Base-by-base conservation (phyloP, 257 asterid genomes). In the Fraxinus quadrangulata region DNA sequence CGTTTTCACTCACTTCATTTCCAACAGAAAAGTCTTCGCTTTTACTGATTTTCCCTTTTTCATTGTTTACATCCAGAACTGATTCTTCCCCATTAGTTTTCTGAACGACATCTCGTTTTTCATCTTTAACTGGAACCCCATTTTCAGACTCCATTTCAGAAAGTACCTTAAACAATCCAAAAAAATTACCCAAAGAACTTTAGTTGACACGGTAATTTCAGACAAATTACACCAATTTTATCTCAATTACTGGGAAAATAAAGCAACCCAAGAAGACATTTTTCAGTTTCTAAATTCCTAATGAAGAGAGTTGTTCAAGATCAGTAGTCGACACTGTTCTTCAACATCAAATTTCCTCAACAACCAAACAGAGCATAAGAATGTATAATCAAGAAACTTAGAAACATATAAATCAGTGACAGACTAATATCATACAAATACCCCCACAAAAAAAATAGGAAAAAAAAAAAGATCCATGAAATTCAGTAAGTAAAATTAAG, bases 111-210 rank as follows among this genome's bases (percentile, higher is more conserved):
- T 65, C 81, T 31, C 71, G 74, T 67, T 74, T 80, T 37, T 84
- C 89, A 40, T 90, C 89, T 83, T 92, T 91, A 5, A 76, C 71
- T 28, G 71, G 72, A 79, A 86, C 89, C 78, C 87, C 92, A 70
- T 83, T 87, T 81, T 83, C 90, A 19, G 89, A 84, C 78, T 81
- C 97, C 97, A 92, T 91, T 17, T 26, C 67, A 10, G 19, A 31
- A 61, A 56, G 67, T 69, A 45, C 70, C 78, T 79, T 69, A 6
- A 80, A 75, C 23, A 75, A 49, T 67, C 54, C 71, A 51, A 37
- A 51, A 31, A 36, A 56, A 49, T 14, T 47, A 54, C 45, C 16
- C 47, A 28, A 45, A 12, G 17, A 77, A 68, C 4, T 56, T 67
- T 23, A 6, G 51, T 75, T n/a, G 63, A 65, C 75, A n/a, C 11